Conservation (phyloP, 192 early-diverging fungal genomes). For the Coemansia sp. region DNA sequence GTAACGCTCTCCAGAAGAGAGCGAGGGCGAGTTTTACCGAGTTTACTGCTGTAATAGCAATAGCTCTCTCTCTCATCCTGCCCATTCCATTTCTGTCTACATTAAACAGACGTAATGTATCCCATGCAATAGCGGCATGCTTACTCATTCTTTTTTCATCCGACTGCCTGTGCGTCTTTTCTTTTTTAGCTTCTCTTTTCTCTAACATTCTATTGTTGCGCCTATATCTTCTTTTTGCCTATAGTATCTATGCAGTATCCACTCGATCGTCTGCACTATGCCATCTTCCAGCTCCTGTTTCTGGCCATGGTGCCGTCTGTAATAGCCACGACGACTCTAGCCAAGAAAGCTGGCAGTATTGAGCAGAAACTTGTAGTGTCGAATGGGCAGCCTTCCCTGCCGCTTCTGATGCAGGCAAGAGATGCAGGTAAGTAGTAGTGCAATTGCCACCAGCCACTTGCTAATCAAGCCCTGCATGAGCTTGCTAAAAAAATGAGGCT, state of each 20-base stretch:
- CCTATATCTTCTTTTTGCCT: neutral
- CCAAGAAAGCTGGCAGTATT: neutral
- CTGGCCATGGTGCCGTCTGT: conserved; percentile 14
- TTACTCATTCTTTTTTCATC: neutral
- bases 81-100: conserved; percentile 38
- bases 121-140: neutral
- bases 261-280: conserved; percentile 47
- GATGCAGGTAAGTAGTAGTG: neutral
- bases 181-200: neutral
- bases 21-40: conserved; percentile 13
- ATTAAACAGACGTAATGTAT: conserved; percentile 36
- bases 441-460: neutral
- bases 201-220: neutral
- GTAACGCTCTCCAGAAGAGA: neutral
- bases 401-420: neutral
- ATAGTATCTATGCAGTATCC: conserved; percentile 39
- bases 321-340: neutral
- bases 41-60: conserved; percentile 23
- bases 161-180: neutral
- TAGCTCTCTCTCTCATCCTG: conserved; percentile 19
- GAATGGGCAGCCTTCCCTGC: neutral
- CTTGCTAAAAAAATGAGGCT: neutral
- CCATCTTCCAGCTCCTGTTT: conserved; percentile 44
- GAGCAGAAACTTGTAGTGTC: neutral
- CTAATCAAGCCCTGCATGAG: conserved; percentile 6